Conservation (phyloP, 202 grass and related monocot species). For the Saccharum hybrid region DNA sequence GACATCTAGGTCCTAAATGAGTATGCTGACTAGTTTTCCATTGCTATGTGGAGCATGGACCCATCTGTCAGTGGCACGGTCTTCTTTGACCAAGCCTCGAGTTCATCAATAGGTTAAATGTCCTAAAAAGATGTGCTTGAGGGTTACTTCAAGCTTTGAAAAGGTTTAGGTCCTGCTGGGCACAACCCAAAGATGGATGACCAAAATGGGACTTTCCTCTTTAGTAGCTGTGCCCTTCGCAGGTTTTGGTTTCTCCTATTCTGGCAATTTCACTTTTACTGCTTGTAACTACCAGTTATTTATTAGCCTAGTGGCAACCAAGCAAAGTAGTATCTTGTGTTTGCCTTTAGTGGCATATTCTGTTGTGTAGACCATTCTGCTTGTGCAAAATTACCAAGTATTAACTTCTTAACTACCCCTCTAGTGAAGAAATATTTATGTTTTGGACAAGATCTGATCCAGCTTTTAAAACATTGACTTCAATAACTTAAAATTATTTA, state of each 20-base stretch:
- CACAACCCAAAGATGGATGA: constrained; percentile 1
- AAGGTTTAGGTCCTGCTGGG: neutral
- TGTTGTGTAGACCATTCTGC: constrained; percentile 14
- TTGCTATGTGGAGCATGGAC: neutral
- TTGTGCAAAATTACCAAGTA: neutral
- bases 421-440: no score
- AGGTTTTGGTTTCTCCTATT: constrained; percentile 30
- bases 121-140: constrained; percentile 25
- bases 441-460: neutral
- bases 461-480: neutral
- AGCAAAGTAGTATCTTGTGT: constrained; percentile 20
- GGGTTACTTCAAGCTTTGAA: constrained; percentile 36
- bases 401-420: neutral
- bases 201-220: constrained; percentile 32
- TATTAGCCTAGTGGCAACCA: neutral
- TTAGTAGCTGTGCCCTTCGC: neutral
- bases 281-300: constrained; percentile 6
- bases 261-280: constrained; percentile 22
- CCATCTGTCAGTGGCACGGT: constrained; percentile 21
- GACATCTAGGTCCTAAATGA: no score
- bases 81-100: constrained; percentile 23
- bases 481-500: neutral
- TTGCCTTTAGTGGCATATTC: neutral
- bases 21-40: constrained; percentile 28
- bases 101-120: neutral